Evolutionary conservation across 1,284 basidiomycete genomes (phyloP).

Genomic region (Boletus albobrunnescens): DNA sequence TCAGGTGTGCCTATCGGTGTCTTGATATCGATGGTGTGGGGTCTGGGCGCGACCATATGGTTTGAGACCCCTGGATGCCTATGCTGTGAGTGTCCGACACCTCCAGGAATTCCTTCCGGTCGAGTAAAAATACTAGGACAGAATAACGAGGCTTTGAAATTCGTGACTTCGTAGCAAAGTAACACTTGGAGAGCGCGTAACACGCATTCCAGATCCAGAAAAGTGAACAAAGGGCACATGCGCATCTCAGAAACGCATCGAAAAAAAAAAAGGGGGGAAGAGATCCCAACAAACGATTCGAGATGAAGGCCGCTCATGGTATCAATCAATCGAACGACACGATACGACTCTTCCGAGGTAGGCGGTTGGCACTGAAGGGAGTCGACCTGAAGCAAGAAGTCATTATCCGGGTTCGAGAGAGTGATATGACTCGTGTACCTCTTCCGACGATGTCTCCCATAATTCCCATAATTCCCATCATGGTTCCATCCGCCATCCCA

Average conservation of each 20-base stretch:
- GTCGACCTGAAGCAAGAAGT: conserved; percentile 1
- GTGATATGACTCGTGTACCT: conserved; percentile 10
- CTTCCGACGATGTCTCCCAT: not conserved
- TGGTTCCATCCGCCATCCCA: not conserved
- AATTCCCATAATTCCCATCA: not conserved
- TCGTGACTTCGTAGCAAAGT: not conserved
- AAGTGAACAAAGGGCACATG: not conserved
- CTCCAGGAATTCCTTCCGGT: not conserved
- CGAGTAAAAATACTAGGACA: not conserved
- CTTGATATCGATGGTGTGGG: too few species aligned
- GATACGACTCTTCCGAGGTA: conserved; percentile 11
- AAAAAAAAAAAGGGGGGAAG: not conserved
- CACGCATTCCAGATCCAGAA: not conserved
- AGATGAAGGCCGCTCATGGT: not conserved
- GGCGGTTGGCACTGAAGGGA: not conserved
- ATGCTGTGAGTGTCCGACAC: not conserved
- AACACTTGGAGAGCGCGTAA: not conserved
- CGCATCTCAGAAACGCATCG: not conserved
- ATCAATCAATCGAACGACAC: conserved; percentile 3
- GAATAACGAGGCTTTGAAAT: not conserved
- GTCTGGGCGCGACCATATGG: not conserved
- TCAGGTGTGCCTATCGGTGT: too few species aligned
- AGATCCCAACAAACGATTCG: not conserved
- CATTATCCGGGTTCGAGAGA: not conserved
- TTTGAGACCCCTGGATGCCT: too few species aligned